Evolutionary conservation across 768 basidiomycete genomes (phyloP), one percentile per base, ranked within the genome.

Genomic region (Amanita rubescens): DNA sequence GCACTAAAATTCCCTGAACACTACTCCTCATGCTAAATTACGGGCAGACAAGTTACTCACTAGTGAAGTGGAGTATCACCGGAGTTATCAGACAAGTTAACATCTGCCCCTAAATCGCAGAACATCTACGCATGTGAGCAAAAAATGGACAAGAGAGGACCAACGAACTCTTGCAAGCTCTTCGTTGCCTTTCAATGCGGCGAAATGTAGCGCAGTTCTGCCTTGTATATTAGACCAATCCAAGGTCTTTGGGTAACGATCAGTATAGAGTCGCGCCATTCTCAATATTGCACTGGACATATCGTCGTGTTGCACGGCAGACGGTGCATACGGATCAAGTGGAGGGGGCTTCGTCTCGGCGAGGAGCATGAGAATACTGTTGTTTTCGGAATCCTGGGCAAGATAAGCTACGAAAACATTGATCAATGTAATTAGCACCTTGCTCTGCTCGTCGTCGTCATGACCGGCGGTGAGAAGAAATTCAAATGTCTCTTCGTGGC

Each of bases 41-140:
- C 17, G 47, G 24, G 57, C 30, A 3, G 11, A 48, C 49, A 27
- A 32, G 53, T 47, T 30, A 73, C 90, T 69, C 65, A 94, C 92
- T 94, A 94, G 68, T 97, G 94, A 51, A 97, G 70, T 30, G 94
- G 84, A 1, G 92, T 90, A 61, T 96, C 95, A 43, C 94, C 94
- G 70, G 87, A 82, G 57, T 92, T 83, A 71, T 97, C 94, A 10
- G 93, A 76, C 48, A 97, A 69, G 69, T 96, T 88, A 59, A 87
- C 77, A 69, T 96, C 94, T 24, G 94, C 94, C 5, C 85, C 90
- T 17, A 93, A 71, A 70, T 95, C 92, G 66, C 88, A 92, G 39
- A 95, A 74, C 84, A 94, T 91, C 92, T 93, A 60, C 27, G 53
- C 41, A 49, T 25, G 41, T 62, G 46, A 60, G 53, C 35, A n/a